Percentiles rank a stretch among this genome's conserved stretches.
These are phyloP conservation scores for Coniochaeta sp. DNA, from an alignment of 2,329 filamentous ascomycete species.

Conservation along the genomic window DNA sequence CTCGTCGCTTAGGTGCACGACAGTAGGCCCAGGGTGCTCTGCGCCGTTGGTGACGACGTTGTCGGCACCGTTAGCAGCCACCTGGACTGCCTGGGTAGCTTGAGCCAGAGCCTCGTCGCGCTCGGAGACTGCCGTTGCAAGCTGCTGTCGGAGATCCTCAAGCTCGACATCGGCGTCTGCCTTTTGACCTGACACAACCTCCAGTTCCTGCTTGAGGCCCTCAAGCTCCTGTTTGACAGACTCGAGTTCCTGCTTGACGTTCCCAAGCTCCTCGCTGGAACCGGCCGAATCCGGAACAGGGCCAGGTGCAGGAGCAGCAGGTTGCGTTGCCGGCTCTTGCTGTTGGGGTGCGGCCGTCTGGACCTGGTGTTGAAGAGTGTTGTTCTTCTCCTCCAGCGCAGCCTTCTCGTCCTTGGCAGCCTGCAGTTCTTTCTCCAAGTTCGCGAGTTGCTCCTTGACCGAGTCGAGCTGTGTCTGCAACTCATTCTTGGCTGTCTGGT, in stretches of 20 bases:
- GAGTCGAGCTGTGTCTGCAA: slow-evolving; percentile 43
- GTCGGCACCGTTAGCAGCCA: slow-evolving; percentile 19
- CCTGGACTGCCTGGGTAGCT: slow-evolving; percentile 15
- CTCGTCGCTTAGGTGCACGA: slow-evolving; percentile 40
- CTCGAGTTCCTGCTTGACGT: slow-evolving; percentile 25
- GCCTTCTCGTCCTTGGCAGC: slow-evolving; percentile 32
- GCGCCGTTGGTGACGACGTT: slow-evolving; percentile 13
- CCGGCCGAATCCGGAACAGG: background rate
- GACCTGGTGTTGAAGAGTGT: slow-evolving; percentile 32
- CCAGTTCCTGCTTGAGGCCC: slow-evolving; percentile 48
- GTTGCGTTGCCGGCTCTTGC: slow-evolving; percentile 19
- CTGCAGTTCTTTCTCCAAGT: slow-evolving; percentile 46
- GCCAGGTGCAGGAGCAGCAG: slow-evolving; percentile 33
- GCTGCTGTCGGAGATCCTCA: slow-evolving; percentile 44
- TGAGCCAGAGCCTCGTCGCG: slow-evolving; percentile 52
- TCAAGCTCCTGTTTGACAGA: slow-evolving; percentile 24
- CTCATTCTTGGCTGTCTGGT: slow-evolving; percentile 42
- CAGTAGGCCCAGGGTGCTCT: slow-evolving; percentile 15
- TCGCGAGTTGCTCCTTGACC: slow-evolving; percentile 29
- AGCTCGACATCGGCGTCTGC: slow-evolving; percentile 59
- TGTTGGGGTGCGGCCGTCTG: slow-evolving; percentile 4
- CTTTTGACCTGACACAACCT: slow-evolving; percentile 60
- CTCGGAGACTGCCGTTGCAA: slow-evolving; percentile 56
- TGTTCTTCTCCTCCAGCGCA: slow-evolving; percentile 27
- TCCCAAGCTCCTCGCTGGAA: background rate